Conservation (phyloP, 2,329 filamentous ascomycete genomes). For the Colletotrichum somersetense region DNA sequence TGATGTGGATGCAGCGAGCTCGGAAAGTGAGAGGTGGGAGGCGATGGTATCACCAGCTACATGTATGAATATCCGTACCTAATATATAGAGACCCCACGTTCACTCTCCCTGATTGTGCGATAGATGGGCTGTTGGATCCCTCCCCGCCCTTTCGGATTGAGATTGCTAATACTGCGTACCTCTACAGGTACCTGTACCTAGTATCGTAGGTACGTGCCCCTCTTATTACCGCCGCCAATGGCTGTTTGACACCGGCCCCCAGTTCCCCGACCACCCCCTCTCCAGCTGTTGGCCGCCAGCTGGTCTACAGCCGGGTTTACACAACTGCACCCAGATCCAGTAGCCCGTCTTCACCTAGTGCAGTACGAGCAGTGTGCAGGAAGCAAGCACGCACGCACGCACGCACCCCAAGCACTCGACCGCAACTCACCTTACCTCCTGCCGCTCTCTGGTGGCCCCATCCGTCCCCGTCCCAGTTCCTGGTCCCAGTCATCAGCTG, state of each 20-base stretch:
- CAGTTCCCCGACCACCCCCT: conserved; percentile 14
- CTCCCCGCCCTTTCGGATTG: conserved; percentile 16
- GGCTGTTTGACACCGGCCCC: conserved; percentile 10
- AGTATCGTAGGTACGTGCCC: conserved; percentile 19
- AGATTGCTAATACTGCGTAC: background rate
- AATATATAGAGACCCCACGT: conserved; percentile 28
- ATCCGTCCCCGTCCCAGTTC: conserved; percentile 22
- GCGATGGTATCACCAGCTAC: background rate
- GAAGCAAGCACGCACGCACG: background rate
- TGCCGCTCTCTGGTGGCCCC: conserved; percentile 18
- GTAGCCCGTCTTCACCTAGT: background rate
- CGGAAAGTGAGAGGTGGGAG: conserved; percentile 1
- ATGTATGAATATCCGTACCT: too few species aligned
- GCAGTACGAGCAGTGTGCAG: background rate
- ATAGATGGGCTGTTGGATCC: conserved; percentile 6
- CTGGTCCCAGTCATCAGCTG: conserved; percentile 39
- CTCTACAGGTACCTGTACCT: too few species aligned
- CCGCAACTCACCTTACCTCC: conserved; percentile 35
- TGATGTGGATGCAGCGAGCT: background rate
- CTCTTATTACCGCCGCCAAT: conserved; percentile 2
- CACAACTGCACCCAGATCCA: conserved; percentile 8
- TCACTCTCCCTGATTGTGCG: conserved; percentile 9
- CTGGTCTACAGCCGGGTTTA: conserved; percentile 19
- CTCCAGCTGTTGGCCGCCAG: conserved; percentile 21
- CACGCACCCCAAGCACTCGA: conserved; percentile 22